These are phyloP conservation scores for Neobulgaria alba DNA, from an alignment of 2,329 filamentous ascomycete species.

Conservation along the genomic window DNA sequence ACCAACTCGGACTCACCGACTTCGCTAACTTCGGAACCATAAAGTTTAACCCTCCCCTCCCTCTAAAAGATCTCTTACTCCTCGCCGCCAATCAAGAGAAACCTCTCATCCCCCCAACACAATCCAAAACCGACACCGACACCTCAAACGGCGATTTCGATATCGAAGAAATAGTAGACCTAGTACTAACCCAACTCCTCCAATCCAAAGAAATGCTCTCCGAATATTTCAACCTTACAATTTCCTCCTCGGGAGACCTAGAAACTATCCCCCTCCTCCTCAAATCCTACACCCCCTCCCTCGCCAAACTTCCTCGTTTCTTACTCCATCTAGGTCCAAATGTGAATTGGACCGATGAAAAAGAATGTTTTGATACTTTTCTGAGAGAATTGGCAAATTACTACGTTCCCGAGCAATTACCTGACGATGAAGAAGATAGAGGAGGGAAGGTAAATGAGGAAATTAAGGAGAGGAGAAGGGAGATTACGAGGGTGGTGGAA, in stretches of 20 bases:
- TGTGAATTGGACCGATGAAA: slow-evolving; percentile 80
- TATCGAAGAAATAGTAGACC: slow-evolving; percentile 54
- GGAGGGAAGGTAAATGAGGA: slow-evolving; percentile 39
- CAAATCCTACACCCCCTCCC: slow-evolving; percentile 78
- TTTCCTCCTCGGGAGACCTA: slow-evolving; percentile 70
- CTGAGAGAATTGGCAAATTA: slow-evolving; percentile 81
- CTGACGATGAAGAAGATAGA: slow-evolving; percentile 31
- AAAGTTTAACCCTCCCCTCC: slow-evolving; percentile 66
- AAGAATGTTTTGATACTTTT: slow-evolving; percentile 76
- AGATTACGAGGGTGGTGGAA: slow-evolving; percentile 71
- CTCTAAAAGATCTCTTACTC: slow-evolving; percentile 59
- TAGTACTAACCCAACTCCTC: slow-evolving; percentile 61
- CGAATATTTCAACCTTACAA: slow-evolving; percentile 86
- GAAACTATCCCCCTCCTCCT: slow-evolving; percentile 73
- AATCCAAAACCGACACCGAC: too few relatives aligned
- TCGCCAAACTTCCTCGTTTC: slow-evolving; percentile 84
- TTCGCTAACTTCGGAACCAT: slow-evolving; percentile 92
- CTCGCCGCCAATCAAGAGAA: slow-evolving; percentile 68
- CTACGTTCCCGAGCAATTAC: slow-evolving; percentile 81
- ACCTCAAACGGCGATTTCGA: slow-evolving; percentile 45
- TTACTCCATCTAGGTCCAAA: slow-evolving; percentile 80
- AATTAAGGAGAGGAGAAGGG: slow-evolving; percentile 49
- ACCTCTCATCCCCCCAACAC: slow-evolving; percentile 30
- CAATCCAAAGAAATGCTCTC: slow-evolving; percentile 74
- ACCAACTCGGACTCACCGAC: slow-evolving; percentile 88